phyloP scores from a whole-genome alignment of 352 stramenopile genomes.

The Pythium rhizo-oryzae region DNA sequence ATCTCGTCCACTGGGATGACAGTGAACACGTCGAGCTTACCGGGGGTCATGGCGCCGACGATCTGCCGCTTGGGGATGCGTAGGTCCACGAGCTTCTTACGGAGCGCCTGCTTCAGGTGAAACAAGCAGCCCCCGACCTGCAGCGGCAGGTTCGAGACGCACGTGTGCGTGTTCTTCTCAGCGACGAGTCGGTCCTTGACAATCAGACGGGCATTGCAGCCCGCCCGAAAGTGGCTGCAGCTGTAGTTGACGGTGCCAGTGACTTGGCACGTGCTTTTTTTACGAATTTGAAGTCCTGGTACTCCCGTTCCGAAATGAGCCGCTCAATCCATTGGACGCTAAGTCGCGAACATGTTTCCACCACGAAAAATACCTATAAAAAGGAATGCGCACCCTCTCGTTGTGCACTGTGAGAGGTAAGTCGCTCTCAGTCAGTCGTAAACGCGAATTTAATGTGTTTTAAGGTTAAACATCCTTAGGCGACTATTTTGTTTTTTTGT shows the following conservation, averaged over 20 bases:
- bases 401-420: background rate
- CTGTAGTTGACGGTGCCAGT: conserved; percentile 7
- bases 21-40: background rate
- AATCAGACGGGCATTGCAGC: background rate
- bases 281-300: background rate
- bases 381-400: background rate
- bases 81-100: background rate
- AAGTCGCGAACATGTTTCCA: background rate
- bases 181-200: background rate
- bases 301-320: conserved; percentile 3
- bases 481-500: too few relatives aligned
- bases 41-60: background rate
- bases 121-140: background rate
- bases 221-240: background rate
- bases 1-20: conserved; percentile 1
- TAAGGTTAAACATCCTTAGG: background rate
- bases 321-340: background rate
- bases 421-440: background rate
- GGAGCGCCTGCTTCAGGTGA: background rate
- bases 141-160: background rate
- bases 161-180: conserved; percentile 5
- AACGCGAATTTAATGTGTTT: conserved; percentile 1
- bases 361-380: background rate
- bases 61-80: background rate
- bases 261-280: conserved; percentile 3